Base-by-base conservation (phyloP, 1,284 basidiomycete species). In the Volvariella surrecta region DNA sequence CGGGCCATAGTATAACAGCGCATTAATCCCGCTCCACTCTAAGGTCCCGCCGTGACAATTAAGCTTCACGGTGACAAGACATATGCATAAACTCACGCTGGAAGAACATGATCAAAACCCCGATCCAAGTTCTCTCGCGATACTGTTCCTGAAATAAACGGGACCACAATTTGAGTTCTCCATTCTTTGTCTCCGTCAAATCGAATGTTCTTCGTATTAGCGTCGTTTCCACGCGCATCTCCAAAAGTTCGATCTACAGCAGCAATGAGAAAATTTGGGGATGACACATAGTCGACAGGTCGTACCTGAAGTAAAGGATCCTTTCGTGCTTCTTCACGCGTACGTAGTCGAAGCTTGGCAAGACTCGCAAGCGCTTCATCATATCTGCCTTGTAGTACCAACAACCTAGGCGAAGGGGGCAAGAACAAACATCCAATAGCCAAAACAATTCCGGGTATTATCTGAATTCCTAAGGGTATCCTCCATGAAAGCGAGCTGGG, bases 1-100 rank as follows among this genome's bases (percentile, higher is more conserved):
- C 1, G 87, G 87, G 0, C 86, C 86, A 51, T 89, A 90, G 54
- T 90, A 90, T 6, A 89, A 62, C 24, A 89, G 57, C 3, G 85
- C 84, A 54, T 89, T 89, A 49, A 88, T 88, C 1, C 86, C 86
- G 48, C 79, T 82, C 85, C 85, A 88, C 63, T 88, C 85, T 88
- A 52, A 28, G 28, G 17, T 38, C 28, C 11, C 16, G 32, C 9
- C n/a, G n/a, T n/a, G n/a, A 17, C 30, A 11, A 19, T 19, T 37
- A 43, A 41, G 34, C 8, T 4, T 47, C 16, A 45, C 42, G 44
- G 40, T 35, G 9, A 20, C 18, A 17, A 39, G 15, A 21, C 7
- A 37, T 20, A 15, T 18, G 0, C 8, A 21, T 42, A 16, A 16
- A 63, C 80, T 32, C 51, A 86, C 84, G 85, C 62, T 88, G 85